Percentiles rank a stretch among this genome's conserved stretches.
Evolutionary conservation across 495 filamentous ascomycete genomes (phyloP).

Genomic region (Parathielavia appendiculata): DNA sequence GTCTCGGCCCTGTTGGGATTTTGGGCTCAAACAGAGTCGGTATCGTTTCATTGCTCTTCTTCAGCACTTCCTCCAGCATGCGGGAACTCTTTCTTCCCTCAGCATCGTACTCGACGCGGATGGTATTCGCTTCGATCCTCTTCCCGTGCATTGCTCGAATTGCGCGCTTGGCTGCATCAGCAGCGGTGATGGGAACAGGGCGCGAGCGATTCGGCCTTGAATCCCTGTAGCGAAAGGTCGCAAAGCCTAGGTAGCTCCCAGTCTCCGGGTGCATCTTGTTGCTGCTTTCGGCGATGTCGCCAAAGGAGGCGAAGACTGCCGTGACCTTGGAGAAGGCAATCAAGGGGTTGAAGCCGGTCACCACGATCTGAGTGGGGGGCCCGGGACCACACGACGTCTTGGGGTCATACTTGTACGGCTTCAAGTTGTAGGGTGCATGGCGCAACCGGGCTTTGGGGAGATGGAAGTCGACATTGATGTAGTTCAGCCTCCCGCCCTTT

Average conservation of each 20-base stretch:
- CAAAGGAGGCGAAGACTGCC: conserved; percentile 78
- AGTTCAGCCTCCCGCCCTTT: conserved; percentile 51
- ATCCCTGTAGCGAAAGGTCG: conserved; percentile 83
- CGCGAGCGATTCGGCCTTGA: conserved; percentile 44
- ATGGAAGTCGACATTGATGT: conserved; percentile 60
- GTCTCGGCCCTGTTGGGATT: conserved; percentile 40
- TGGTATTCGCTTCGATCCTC: conserved; percentile 64
- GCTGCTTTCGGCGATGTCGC: conserved; percentile 80
- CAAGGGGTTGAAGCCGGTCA: conserved; percentile 89
- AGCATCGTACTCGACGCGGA: conserved; percentile 81
- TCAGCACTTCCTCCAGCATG: conserved; percentile 64
- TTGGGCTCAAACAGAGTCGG: conserved; percentile 26
- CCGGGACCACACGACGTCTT: conserved; percentile 79
- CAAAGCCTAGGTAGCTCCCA: conserved; percentile 87
- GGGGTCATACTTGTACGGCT: conserved; percentile 71
- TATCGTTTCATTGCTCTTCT: conserved; percentile 55
- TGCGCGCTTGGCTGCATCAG: conserved; percentile 72
- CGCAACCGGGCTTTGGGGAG: conserved; percentile 71
- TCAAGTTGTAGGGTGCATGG: conserved; percentile 68
- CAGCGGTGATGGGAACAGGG: conserved; percentile 55
- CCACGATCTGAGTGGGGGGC: conserved; percentile 81
- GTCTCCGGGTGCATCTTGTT: conserved; percentile 91
- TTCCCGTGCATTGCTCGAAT: conserved; percentile 61
- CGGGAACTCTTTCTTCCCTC: conserved; percentile 75
- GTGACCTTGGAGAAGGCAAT: conserved; percentile 70